Evolutionary conservation across 768 basidiomycete species (phyloP).

Genomic region (Pisolithus orientalis): DNA sequence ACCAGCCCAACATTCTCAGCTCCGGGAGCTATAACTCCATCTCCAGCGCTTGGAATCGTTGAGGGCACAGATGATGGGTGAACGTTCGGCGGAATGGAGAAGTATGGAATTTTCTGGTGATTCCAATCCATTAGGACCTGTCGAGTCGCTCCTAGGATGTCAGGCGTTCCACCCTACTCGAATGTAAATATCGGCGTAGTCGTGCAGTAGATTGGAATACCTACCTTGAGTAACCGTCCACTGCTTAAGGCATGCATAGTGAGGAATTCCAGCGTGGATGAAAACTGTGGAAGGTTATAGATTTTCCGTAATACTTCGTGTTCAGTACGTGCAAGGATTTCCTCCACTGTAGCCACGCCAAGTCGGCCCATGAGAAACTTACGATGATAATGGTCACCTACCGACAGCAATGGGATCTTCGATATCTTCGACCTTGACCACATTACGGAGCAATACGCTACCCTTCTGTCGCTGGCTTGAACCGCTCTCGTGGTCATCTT

Average conservation of each 20-base stretch:
- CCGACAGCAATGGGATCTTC: constrained; percentile 88
- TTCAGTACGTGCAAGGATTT: constrained; percentile 73
- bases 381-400: constrained; percentile 31
- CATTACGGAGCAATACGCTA: constrained; percentile 77
- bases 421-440: constrained; percentile 85
- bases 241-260: constrained; percentile 82
- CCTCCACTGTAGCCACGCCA: constrained; percentile 55
- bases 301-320: constrained; percentile 69
- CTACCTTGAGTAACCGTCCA: constrained; percentile 79
- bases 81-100: constrained; percentile 67
- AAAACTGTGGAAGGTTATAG: constrained; percentile 77
- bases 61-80: constrained; percentile 74
- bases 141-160: constrained; percentile 75
- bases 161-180: constrained; percentile 81
- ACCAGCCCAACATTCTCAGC: constrained; percentile 79
- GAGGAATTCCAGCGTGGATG: constrained; percentile 72
- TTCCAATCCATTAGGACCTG: constrained; percentile 91
- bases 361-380: neutral
- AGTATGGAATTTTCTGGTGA: constrained; percentile 90
- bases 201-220: neutral
- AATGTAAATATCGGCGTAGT: neutral
- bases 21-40: constrained; percentile 49
- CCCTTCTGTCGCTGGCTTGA: constrained; percentile 39
- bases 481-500: constrained; percentile 50
- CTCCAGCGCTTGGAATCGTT: constrained; percentile 31